phyloP scores from a whole-genome alignment of 2,329 filamentous ascomycete species.

The Leptographium lundbergii region DNA sequence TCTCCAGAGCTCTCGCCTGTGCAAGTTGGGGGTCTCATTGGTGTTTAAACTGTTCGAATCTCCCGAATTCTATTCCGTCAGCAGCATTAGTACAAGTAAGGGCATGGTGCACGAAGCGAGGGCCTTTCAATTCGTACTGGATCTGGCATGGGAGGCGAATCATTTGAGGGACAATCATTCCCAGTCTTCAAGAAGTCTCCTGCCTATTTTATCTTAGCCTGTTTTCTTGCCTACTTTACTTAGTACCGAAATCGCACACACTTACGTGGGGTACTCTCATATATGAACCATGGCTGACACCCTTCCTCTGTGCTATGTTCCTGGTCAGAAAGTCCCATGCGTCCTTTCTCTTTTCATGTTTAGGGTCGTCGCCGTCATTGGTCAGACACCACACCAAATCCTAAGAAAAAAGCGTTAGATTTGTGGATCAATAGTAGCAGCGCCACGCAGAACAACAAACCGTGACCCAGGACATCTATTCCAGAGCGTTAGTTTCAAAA shows the following conservation, averaged over 20 bases:
- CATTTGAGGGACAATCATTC: neutral
- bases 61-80: neutral
- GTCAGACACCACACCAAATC: conserved; percentile 1
- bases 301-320: neutral
- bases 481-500: neutral
- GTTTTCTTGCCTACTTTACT: neutral
- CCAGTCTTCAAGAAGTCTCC: neutral
- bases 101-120: no score
- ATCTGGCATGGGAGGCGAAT: neutral
- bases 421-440: neutral
- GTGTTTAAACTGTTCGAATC: neutral
- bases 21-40: neutral
- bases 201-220: neutral
- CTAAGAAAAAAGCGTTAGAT: neutral
- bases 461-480: conserved; percentile 1
- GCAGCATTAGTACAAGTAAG: neutral
- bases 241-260: neutral
- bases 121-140: neutral
- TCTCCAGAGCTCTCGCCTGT: neutral
- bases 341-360: neutral
- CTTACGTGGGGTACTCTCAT: neutral
- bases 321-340: neutral
- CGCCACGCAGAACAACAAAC: neutral
- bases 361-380: neutral
- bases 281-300: neutral